These are phyloP conservation scores for Neoascochyta sp. DNA, from an alignment of 2,329 filamentous ascomycete species.

Conservation along the genomic window DNA sequence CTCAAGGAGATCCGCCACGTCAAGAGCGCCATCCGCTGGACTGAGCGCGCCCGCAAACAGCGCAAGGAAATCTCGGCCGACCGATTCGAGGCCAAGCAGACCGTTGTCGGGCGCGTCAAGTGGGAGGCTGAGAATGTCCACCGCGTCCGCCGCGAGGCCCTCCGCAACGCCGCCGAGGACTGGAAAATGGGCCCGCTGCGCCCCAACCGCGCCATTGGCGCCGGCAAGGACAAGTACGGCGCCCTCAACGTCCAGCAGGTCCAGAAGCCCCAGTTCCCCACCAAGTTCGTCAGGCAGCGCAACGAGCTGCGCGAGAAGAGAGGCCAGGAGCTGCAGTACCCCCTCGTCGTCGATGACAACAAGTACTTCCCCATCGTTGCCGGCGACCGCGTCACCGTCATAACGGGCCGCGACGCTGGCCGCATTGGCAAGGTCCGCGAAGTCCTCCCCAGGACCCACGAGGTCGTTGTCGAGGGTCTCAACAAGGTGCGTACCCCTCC, in stretches of 20 bases:
- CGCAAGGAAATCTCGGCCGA: slow-evolving; percentile 22
- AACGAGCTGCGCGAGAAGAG: slow-evolving; percentile 19
- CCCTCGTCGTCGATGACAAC: slow-evolving; percentile 27
- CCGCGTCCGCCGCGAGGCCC: slow-evolving; percentile 45
- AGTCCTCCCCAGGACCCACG: slow-evolving; percentile 44
- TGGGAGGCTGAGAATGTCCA: slow-evolving; percentile 24
- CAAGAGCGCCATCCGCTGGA: slow-evolving; percentile 35
- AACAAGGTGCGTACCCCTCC: slow-evolving; percentile 37
- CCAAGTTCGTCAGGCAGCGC: slow-evolving; percentile 25
- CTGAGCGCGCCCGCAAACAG: slow-evolving; percentile 25
- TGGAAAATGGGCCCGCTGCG: slow-evolving; percentile 75
- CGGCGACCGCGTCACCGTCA: slow-evolving; percentile 78
- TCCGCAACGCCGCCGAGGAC: slow-evolving; percentile 64
- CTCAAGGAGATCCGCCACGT: slow-evolving; percentile 43
- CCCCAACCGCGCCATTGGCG: slow-evolving; percentile 69
- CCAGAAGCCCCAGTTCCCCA: slow-evolving; percentile 39
- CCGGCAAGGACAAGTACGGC: slow-evolving; percentile 56
- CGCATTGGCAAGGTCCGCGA: slow-evolving; percentile 71
- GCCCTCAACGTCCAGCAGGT: slow-evolving; percentile 42
- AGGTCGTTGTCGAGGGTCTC: slow-evolving; percentile 37
- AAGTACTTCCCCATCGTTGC: slow-evolving; percentile 38
- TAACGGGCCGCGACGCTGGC: slow-evolving; percentile 74
- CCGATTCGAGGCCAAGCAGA: slow-evolving; percentile 29
- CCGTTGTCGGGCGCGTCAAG: slow-evolving; percentile 14
- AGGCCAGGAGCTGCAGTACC: slow-evolving; percentile 21